Evolutionary conservation across 1,284 basidiomycete species (phyloP), one percentile per base, ranked within the genome.

Genomic region (Gomphus sp.): DNA sequence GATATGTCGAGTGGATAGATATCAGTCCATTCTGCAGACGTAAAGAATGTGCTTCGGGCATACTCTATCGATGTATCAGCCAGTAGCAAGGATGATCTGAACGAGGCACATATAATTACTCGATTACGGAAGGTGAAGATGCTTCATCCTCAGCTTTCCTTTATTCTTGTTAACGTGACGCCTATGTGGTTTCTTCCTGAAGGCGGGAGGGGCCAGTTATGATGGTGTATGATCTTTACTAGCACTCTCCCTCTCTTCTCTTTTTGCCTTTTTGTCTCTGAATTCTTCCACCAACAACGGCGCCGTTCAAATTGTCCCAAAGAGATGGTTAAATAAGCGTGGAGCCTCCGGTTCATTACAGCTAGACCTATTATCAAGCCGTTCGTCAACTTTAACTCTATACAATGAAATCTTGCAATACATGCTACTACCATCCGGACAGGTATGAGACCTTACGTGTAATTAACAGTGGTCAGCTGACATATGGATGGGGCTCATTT

Each of bases 21-120:
- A 66, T 94, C 92, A 59, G 91, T 95, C 4, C 92, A 95, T 69
- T 69, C 84, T 45, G 89, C 88, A 63, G 86, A 92, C 72, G 91
- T 95, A 70, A 94, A 95, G 76, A 71, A 75, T 59, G 84, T 88
- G 59, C 73, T 96, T 66, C 80, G 82, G 59, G 81, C 84, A 58
- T 93, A 81, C 74, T 91, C 91, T 58, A 85, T 95, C 65, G 91
- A 95, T 68, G 86, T 95, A 60, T 79, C 89, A 14, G 91, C 91
- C 37, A 79, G 82, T 56, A 87, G 89, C 69, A 81, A 80, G 69
- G 84, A 86, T 58, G 91, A 95, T 72, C 73, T 95, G 62, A 85
- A 86, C 65, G 87, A 94, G 77, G 90, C 89, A 58, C 81, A 84
- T 33, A 88, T 91, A 65, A 73, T 92, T 58, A 71, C 77, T 56